Base-by-base conservation (phyloP, 306 rosid species). In the Purshia tridentata region DNA sequence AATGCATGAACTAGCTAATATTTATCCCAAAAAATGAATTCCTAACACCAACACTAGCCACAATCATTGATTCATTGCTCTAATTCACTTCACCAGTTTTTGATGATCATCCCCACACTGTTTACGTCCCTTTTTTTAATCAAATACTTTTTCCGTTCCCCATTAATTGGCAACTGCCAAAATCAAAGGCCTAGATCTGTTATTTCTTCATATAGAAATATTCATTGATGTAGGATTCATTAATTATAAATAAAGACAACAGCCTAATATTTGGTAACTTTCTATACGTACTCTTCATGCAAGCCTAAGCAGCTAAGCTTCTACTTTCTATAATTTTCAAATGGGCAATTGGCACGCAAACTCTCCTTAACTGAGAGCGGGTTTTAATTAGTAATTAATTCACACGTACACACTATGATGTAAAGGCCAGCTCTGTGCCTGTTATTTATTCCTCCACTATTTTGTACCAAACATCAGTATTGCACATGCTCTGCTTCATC, bases 401-500 rank as follows among this genome's bases (percentile, higher is more conserved):
- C n/a, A n/a, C n/a, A n/a, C n/a, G n/a, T n/a, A n/a, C n/a, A n/a
- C n/a, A n/a, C n/a, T n/a, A n/a, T n/a, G n/a, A n/a, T 70, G 83
- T 67, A 71, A 79, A 67, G 75, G 89, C 87, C 96, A 82, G 88
- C 82, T 82, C 81, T 79, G 76, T 49, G 13, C 57, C 69, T 76
- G 63, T 77, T 75, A 55, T 81, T 83, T 81, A 67, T 58, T 65
- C 80, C 61, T 75, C 81, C 69, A 83, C 84, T 81, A 86, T 88
- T 89, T 57, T 52, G 47, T 62, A 66, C 72, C 72, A 19, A 82
- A 79, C 61, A 60, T 71, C 19, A 52, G 22, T 29, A 78, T 76
- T 77, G 86, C 94, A 85, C 94, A 88, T 92, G 92, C 80, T 69
- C 6, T 70, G 70, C 81, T 80, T 74, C 88, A 66, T 83, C 88